Conservation (phyloP, 2,329 filamentous ascomycete species). For the Colletotrichum simmondsii region DNA sequence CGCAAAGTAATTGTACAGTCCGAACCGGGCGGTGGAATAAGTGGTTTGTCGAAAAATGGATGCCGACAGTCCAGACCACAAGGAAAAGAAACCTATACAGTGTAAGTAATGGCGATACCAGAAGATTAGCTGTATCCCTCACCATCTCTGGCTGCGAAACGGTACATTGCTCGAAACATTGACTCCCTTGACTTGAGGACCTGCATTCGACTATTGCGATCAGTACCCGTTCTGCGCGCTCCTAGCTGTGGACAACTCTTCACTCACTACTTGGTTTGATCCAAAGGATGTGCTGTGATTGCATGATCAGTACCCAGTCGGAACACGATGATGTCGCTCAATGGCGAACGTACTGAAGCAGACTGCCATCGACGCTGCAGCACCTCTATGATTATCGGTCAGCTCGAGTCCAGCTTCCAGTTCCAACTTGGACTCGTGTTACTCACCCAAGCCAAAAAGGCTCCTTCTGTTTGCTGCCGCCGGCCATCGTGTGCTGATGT, state of each 20-base stretch:
- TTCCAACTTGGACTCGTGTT: fast-evolving
- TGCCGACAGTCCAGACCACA: conserved; percentile 56
- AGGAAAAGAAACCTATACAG: conserved; percentile 48
- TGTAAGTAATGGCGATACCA: neutral
- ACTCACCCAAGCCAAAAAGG: conserved; percentile 57
- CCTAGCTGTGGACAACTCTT: neutral
- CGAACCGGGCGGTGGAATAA: conserved; percentile 57
- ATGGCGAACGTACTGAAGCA: conserved; percentile 52
- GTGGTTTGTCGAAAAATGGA: conserved; percentile 56
- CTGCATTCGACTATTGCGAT: conserved; percentile 52
- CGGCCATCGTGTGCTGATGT: conserved; percentile 4
- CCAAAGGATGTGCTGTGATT: conserved; percentile 51
- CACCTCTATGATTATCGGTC: conserved; percentile 44
- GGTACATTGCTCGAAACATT: conserved; percentile 50
- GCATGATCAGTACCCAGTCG: neutral
- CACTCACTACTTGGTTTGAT: conserved; percentile 56
- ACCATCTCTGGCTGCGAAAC: conserved; percentile 54
- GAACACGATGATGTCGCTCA: neutral
- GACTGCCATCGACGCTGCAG: conserved; percentile 56
- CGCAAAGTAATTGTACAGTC: conserved; percentile 51
- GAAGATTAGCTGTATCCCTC: neutral
- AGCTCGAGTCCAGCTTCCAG: neutral
- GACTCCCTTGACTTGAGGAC: conserved; percentile 52
- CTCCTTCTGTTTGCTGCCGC: conserved; percentile 46
- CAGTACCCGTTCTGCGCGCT: neutral